Base-by-base conservation (phyloP, 1,284 basidiomycete genomes). In the Phlebopus sp. region DNA sequence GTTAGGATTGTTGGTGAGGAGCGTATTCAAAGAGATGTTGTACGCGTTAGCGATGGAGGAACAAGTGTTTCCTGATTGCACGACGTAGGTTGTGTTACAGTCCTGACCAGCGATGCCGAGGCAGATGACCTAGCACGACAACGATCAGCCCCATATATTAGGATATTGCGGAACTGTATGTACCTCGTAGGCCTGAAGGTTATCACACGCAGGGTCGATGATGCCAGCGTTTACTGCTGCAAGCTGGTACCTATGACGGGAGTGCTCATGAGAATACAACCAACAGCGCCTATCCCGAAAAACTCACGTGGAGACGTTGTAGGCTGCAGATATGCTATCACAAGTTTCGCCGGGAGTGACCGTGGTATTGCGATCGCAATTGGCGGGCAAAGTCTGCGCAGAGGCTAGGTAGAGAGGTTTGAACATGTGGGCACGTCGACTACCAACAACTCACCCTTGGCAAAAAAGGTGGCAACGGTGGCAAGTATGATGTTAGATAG, bases 1-100 rank as follows among this genome's bases (percentile, higher is more conserved):
- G 53, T 80, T 77, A 7, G 78, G 80, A 66, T 83, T 83, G 64
- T 82, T 82, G 23, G 66, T 58, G 35, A 66, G 52, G 30, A 84
- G 63, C n/a, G 70, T 73, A 25, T 52, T 68, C 43, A 61, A 42
- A 17, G 72, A 56, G 37, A 77, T 71, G 19, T 64, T 63, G 6
- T 69, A 65, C 5, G 52, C 52, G 7, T 46, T 38, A 0, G 71
- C 66, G 38, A 82, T 74, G 4, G 46, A 23, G 2, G 35, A 45
- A 56, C 82, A 79, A 5, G 55, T 70, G 53, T 81, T 71, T 3
- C 71, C 72, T 0, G 52, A 40, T 29, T 55, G 50, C 25, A 73
- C 69, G 17, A 69, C 63, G 37, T 72, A 63, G 14, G 70, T 72
- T 15, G 58, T 60, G 5, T 34, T 51, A 60, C 78, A 81, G 47